A percentile compares a stretch with the other conserved stretches of the same genome.
Evolutionary conservation across 2,329 filamentous ascomycete genomes (phyloP).

Genomic region (Aspergillus puulaauensis): DNA sequence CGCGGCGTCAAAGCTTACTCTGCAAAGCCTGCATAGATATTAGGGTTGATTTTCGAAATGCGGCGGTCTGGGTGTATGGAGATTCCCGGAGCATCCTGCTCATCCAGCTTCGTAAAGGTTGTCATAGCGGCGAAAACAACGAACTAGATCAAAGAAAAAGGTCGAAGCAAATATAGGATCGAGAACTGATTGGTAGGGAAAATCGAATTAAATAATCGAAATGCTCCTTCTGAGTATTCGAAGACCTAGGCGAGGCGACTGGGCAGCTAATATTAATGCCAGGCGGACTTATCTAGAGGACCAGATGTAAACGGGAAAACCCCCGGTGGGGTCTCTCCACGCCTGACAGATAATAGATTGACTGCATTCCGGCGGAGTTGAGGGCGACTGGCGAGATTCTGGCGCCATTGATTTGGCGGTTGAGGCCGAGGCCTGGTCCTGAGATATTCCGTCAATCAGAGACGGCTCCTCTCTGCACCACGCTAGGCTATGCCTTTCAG

Average conservation of each 20-base stretch:
- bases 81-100: slow-evolving; percentile 63
- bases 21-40: slow-evolving; percentile 81
- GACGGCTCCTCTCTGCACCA: slow-evolving; percentile 3
- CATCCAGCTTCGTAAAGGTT: slow-evolving; percentile 67
- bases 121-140: slow-evolving; percentile 54
- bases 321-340: slow-evolving; percentile 30
- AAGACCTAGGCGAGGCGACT: slow-evolving; percentile 14
- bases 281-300: slow-evolving; percentile 11
- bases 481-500: background rate
- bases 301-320: slow-evolving; percentile 28
- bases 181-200: slow-evolving; percentile 11
- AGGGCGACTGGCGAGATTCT: background rate
- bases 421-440: slow-evolving; percentile 14
- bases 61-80: slow-evolving; percentile 64
- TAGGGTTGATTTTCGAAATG: slow-evolving; percentile 72
- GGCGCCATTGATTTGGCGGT: slow-evolving; percentile 16
- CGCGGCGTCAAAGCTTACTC: slow-evolving; percentile 56
- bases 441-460: slow-evolving; percentile 26
- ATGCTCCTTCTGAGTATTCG: slow-evolving; percentile 3
- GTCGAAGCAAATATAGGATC: background rate
- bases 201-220: slow-evolving; percentile 5
- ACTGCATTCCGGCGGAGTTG: background rate
- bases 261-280: slow-evolving; percentile 20
- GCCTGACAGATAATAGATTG: slow-evolving; percentile 5
- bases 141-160: background rate